These are phyloP conservation scores for Fusarium azukiicola DNA, from an alignment of 2,329 filamentous ascomycete species.

Conservation along the genomic window DNA sequence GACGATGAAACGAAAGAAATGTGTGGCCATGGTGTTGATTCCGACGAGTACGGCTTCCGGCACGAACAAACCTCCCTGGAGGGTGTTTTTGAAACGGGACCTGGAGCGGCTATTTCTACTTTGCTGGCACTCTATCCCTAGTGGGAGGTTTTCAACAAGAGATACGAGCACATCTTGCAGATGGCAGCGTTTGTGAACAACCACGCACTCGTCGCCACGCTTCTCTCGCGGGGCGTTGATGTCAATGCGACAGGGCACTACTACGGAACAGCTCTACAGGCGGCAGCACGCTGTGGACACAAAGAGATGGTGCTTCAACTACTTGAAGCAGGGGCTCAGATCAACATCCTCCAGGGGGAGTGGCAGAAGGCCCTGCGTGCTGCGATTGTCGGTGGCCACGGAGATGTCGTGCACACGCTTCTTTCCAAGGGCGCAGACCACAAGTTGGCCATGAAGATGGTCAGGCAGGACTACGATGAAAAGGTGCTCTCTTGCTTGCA, in stretches of 20 bases:
- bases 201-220: constrained; percentile 3
- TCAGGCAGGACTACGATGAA: background rate
- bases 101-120: constrained; percentile 5
- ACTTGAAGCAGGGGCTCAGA: constrained; percentile 10
- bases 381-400: background rate
- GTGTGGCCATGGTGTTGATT: background rate
- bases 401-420: constrained; percentile 11
- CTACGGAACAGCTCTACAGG: constrained; percentile 37
- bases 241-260: constrained; percentile 30
- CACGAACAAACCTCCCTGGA: constrained; percentile 6
- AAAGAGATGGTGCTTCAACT: background rate
- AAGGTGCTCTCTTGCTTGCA: background rate
- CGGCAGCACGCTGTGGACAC: constrained; percentile 28
- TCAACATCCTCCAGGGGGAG: constrained; percentile 25
- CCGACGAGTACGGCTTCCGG: background rate
- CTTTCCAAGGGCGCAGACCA: constrained; percentile 22
- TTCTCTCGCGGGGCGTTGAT: constrained; percentile 26
- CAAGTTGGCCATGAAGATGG: background rate
- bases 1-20: background rate
- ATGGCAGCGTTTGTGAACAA: constrained; percentile 21
- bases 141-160: background rate
- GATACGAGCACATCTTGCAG: constrained; percentile 26
- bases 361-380: constrained; percentile 34
- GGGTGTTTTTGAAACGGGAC: constrained; percentile 27
- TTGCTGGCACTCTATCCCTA: background rate